Conservation (phyloP, 2,329 filamentous ascomycete genomes). For the Arthrobotrys megalospora region DNA sequence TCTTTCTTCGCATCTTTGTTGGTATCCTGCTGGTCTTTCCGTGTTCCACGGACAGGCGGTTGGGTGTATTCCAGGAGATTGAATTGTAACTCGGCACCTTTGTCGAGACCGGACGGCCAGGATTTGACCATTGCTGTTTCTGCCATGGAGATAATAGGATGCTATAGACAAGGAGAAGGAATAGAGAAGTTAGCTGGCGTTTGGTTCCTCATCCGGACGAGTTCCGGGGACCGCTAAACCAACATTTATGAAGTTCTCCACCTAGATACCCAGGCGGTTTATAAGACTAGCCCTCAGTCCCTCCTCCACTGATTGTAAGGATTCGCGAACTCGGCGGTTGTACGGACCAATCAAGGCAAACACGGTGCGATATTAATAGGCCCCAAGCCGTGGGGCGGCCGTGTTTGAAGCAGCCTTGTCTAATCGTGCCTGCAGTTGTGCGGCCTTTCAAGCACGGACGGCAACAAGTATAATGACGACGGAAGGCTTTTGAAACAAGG, state of each 20-base stretch:
- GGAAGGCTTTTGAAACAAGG: too few relatives aligned
- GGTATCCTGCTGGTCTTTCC: neutral
- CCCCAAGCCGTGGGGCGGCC: neutral
- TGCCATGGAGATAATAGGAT: neutral
- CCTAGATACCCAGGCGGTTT: neutral
- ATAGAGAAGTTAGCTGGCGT: too few relatives aligned
- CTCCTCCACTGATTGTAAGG: neutral
- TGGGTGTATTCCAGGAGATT: constrained; percentile 3
- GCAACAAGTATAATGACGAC: too few relatives aligned
- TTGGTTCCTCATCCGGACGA: too few relatives aligned
- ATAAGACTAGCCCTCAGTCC: neutral
- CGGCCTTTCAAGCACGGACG: too few relatives aligned
- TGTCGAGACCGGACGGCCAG: constrained; percentile 17
- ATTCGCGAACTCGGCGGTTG: neutral
- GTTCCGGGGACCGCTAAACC: too few relatives aligned
- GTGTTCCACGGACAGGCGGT: neutral
- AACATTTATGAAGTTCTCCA: too few relatives aligned
- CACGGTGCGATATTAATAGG: neutral
- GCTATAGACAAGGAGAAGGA: neutral
- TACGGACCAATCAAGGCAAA: neutral
- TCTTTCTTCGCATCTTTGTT: neutral
- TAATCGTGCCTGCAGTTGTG: constrained; percentile 11
- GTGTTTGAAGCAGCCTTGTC: neutral
- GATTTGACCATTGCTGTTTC: constrained; percentile 2
- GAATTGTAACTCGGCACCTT: constrained; percentile 4